A percentile compares a stretch with the other conserved stretches of the same genome.
Evolutionary conservation across 176 grass and related monocot species (phyloP).

Genomic region (Saccharum spontaneum): DNA sequence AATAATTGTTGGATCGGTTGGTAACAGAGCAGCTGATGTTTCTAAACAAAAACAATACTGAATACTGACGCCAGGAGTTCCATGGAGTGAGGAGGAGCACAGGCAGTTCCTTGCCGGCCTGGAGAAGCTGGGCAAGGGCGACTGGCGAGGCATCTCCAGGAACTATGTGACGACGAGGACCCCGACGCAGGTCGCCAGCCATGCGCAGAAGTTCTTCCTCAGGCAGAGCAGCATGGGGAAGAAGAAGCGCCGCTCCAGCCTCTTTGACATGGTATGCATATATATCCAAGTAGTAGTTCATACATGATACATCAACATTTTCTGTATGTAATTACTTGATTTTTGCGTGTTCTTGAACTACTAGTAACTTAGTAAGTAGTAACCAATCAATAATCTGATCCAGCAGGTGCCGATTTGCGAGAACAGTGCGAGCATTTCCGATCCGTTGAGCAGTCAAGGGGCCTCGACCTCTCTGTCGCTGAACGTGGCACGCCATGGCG

Average conservation of each 20-base stretch:
- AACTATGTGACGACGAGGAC: conserved; percentile 84
- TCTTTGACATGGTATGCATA: conserved; percentile 74
- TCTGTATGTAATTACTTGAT: no score
- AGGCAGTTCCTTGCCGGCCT: conserved; percentile 75
- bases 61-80: conserved; percentile 52
- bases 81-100: conserved; percentile 96
- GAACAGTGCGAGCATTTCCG: conserved; percentile 3
- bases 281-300: no score
- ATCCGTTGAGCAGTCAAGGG: background rate
- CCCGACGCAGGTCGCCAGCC: conserved; percentile 95
- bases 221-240: conserved; percentile 68
- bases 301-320: no score
- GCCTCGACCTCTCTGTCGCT: conserved; percentile 35
- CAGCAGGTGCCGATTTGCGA: conserved; percentile 52
- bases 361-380: background rate
- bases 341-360: background rate
- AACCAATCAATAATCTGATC: background rate
- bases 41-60: background rate
- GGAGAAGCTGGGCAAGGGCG: conserved; percentile 81
- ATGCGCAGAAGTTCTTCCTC: conserved; percentile 96
- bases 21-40: background rate
- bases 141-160: conserved; percentile 90
- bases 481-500: background rate
- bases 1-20: background rate
- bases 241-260: conserved; percentile 93